Evolutionary conservation across 2,329 filamentous ascomycete genomes (phyloP), one percentile per base, ranked within the genome.

Genomic region (Nemania sp.): DNA sequence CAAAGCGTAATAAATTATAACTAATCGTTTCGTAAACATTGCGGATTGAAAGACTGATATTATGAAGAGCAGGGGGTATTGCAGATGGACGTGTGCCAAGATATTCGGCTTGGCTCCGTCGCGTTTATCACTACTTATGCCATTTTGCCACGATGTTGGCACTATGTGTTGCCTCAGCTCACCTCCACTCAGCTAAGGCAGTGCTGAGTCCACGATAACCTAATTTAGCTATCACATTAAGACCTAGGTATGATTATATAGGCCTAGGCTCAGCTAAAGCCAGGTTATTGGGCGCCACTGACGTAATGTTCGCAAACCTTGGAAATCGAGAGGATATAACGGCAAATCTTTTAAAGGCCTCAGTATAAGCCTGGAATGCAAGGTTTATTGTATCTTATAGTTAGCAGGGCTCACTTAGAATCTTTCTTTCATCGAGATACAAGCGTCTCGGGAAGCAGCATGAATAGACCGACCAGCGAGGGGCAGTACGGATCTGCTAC

Each of bases 21-120:
- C 7, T n/a, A 2, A 41, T n/a, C 20, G 11, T 0, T 43, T 41
- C 15, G 10, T 26, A 18, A 7, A 56, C 35, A 56, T 35, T 1
- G 8, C 7, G 20, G 29, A 7, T n/a, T 13, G 5, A 10, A 41
- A 22, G 32, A 26, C 20, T 11, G 41, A 27, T 24, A 8, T 8
- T 7, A 38, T 15, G 22, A 43, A 27, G 35, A 56, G 35, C 7
- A 57, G 35, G 54, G 26, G 35, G 18, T 41, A 26, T 26, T 18
- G 22, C 38, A 20, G 35, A n/a, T 43, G 26, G 35, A 27, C 4
- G 35, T 57, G 2, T 45, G 54, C 54, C 54, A 57, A 57, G 54
- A 24, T 5, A 45, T 29, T 15, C 52, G 13, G 35, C 54, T 57
- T 57, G 54, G 54, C 54, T n/a, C n/a, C 18, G 24, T 43, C 24